Base-by-base conservation (phyloP, 345 rosid genomes). In the Salix koriyanagi region DNA sequence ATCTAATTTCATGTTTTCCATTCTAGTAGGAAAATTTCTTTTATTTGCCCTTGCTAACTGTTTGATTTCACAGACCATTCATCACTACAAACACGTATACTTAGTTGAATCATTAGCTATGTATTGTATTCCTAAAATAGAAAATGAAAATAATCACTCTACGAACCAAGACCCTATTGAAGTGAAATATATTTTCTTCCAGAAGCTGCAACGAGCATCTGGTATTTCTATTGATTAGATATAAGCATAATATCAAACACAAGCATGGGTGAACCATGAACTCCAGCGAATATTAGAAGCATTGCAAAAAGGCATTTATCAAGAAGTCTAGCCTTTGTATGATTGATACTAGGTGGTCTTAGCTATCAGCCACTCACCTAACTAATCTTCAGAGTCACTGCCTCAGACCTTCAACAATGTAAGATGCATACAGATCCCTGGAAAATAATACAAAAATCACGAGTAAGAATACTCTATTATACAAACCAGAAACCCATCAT, bases 391-490 rank as follows among this genome's bases (percentile, higher is more conserved):
- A 14, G 26, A 46, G 32, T 87, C 70, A 91, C 87, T 87, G 88
- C 90, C 94, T 95, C 87, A 94, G 82, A 85, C 92, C 90, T 83
- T 93, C 97, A 21, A 90, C 94, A 66, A 96, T 90, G 88, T 96
- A 93, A 44, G 95, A 84, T 10, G 97, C 98, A 66, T 93, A 96
- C 66, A 96, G 92, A 83, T 96, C 97, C 98, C 99, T 96, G 93
- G 81, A 75, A 79, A n/a, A 64, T 28, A 28, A 19, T 9, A 18
- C 39, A 26, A 19, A 28, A 7, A 19, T 28, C 19, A 42, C n/a
- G 23, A 77, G 42, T 28, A 11, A 6, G 23, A 39, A 12, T 18
- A 37, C 1, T 23, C 21, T 18, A 23, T 21, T 58, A 34, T 65
- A 44, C 25, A 46, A 36, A 34, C 50, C 42, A 12, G 18, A 16